A percentile compares a stretch with the other conserved stretches of the same genome.
phyloP scores from a whole-genome alignment of 2,329 filamentous ascomycete species.

The Penicillium sp. region DNA sequence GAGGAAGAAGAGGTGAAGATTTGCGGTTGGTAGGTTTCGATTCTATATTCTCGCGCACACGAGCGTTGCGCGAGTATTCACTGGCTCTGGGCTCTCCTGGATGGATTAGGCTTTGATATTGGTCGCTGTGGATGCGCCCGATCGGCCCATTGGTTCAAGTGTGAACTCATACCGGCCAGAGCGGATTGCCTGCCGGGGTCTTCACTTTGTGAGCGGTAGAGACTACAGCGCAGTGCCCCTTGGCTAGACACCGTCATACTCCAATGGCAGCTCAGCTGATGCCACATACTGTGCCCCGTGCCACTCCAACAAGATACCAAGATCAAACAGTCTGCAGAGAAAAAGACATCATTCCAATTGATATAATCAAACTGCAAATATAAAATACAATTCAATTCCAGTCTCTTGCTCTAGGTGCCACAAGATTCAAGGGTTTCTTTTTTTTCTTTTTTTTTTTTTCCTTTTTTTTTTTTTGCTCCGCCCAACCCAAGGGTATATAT shows the following conservation, averaged over 20 bases:
- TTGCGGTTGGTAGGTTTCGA: background rate
- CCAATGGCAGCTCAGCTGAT: background rate
- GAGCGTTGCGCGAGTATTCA: background rate
- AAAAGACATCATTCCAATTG: slow-evolving; percentile 5
- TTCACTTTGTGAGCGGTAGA: background rate
- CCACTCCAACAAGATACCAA: background rate
- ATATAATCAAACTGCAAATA: slow-evolving; percentile 10
- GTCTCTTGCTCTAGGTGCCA: slow-evolving; percentile 23
- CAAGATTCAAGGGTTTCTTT: slow-evolving; percentile 16
- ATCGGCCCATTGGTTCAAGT: background rate
- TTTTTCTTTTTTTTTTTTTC: slow-evolving; percentile 22
- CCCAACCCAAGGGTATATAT: slow-evolving; percentile 28
- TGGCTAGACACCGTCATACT: background rate
- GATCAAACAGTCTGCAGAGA: slow-evolving; percentile 3
- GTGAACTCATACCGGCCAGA: background rate
- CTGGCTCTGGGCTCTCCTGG: background rate
- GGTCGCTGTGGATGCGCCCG: background rate
- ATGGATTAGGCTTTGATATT: background rate
- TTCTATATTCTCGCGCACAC: background rate
- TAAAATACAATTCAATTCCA: slow-evolving; percentile 24
- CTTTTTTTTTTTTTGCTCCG: slow-evolving; percentile 24
- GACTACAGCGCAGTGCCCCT: background rate
- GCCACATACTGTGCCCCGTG: background rate
- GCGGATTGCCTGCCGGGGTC: background rate
- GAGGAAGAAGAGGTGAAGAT: slow-evolving; percentile 44